phyloP scores from a whole-genome alignment of 2,329 filamentous ascomycete genomes.

The Hypoxylon sp. region DNA sequence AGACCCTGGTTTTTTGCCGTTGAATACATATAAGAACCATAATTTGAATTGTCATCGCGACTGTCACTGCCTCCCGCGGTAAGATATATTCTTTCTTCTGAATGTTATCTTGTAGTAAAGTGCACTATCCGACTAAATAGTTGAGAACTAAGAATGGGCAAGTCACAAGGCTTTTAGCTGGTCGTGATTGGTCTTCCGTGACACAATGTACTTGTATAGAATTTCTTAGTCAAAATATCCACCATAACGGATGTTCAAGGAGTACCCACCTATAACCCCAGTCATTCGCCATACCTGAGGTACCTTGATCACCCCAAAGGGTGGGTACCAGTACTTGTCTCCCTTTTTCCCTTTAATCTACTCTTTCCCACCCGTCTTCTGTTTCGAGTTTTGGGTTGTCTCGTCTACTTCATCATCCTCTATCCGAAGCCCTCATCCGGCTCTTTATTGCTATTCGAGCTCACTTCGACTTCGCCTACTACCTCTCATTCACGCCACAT shows the following conservation, averaged over 20 bases:
- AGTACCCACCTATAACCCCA: conserved; percentile 35
- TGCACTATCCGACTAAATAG: neutral
- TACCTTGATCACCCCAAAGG: conserved; percentile 42
- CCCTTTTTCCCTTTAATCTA: conserved; percentile 46
- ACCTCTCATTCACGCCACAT: conserved; percentile 4
- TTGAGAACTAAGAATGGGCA: neutral
- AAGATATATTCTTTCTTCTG: neutral
- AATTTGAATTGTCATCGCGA: conserved; percentile 14
- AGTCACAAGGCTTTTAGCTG: conserved; percentile 8
- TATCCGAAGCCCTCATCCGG: conserved; percentile 28
- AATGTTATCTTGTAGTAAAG: neutral
- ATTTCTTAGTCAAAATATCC: conserved; percentile 44
- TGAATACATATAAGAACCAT: conserved; percentile 18
- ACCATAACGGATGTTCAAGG: conserved; percentile 27
- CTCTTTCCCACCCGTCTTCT: conserved; percentile 40
- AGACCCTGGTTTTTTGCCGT: conserved; percentile 14
- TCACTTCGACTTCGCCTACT: conserved; percentile 12
- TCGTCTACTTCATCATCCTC: conserved; percentile 19
- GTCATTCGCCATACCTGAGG: conserved; percentile 39
- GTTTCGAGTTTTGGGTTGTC: conserved; percentile 38
- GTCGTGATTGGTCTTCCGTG: neutral
- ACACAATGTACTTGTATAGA: conserved; percentile 26
- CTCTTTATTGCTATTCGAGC: conserved; percentile 11
- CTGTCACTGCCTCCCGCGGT: neutral
- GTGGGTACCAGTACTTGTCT: conserved; percentile 43